These are phyloP conservation scores for Linnemannia exigua DNA, from an alignment of 192 early-diverging fungal species.

Conservation along the genomic window DNA sequence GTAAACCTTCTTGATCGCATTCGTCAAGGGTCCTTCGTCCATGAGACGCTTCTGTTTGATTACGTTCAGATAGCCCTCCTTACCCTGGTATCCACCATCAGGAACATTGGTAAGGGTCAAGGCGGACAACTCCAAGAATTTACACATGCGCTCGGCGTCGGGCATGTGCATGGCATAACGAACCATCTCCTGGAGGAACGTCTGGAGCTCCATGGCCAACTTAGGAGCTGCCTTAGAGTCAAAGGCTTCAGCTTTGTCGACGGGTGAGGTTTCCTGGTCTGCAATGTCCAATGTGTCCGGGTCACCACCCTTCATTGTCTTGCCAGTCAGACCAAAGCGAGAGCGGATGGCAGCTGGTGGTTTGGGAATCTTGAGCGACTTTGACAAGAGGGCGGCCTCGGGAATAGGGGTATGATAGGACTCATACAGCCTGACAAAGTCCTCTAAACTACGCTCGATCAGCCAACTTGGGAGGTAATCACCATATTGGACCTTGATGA, in stretches of 20 bases:
- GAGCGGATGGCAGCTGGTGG: slow-evolving; percentile 41
- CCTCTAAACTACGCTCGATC: slow-evolving; percentile 50
- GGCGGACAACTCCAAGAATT: slow-evolving; percentile 65
- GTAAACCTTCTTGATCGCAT: slow-evolving; percentile 49
- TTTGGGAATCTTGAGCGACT: slow-evolving; percentile 41
- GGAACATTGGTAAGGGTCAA: slow-evolving; percentile 56
- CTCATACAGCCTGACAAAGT: slow-evolving; percentile 49
- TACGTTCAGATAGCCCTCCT: slow-evolving; percentile 74
- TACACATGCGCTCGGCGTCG: slow-evolving; percentile 62
- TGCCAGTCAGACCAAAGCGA: slow-evolving; percentile 29
- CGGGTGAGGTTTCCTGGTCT: neutral
- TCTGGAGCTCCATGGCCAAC: slow-evolving; percentile 43
- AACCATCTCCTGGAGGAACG: slow-evolving; percentile 57
- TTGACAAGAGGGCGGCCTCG: slow-evolving; percentile 25
- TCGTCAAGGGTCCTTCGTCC: slow-evolving; percentile 64
- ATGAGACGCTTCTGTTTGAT: slow-evolving; percentile 60
- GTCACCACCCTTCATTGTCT: neutral
- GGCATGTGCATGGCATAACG: slow-evolving; percentile 52
- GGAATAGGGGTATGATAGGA: slow-evolving; percentile 50
- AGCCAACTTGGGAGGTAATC: slow-evolving; percentile 53
- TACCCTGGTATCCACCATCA: slow-evolving; percentile 68
- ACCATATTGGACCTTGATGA: slow-evolving; percentile 54
- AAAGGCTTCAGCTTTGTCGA: slow-evolving; percentile 19
- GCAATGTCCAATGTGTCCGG: neutral
- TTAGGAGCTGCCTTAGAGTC: slow-evolving; percentile 47